Evolutionary conservation across 805 yeast species (phyloP).

Genomic region (Wickerhamomyces chambardii): DNA sequence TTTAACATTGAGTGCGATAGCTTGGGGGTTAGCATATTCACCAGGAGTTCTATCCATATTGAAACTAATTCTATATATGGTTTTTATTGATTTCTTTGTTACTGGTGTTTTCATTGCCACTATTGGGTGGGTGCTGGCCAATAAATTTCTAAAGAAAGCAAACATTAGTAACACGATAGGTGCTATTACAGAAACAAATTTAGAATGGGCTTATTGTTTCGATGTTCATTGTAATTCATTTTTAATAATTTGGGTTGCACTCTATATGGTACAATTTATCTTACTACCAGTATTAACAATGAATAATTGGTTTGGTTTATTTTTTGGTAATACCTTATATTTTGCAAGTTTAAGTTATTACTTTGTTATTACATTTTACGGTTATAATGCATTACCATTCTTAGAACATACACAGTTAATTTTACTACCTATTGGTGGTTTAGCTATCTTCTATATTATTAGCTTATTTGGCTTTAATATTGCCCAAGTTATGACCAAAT

Average conservation of each 20-base stretch:
- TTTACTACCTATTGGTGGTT: conserved; percentile 53
- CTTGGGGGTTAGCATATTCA: conserved; percentile 84
- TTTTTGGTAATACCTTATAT: conserved; percentile 75
- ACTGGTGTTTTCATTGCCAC: conserved; percentile 67
- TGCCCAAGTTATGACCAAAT: conserved; percentile 52
- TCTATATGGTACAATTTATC: conserved; percentile 69
- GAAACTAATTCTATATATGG: conserved; percentile 72
- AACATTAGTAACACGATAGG: conserved; percentile 17
- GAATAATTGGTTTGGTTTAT: conserved; percentile 55
- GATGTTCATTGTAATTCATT: conserved; percentile 93
- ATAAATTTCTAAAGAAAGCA: conserved; percentile 45
- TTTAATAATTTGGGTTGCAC: conserved; percentile 64
- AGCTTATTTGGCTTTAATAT: conserved; percentile 65
- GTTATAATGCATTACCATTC: conserved; percentile 73
- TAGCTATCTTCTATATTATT: conserved; percentile 48
- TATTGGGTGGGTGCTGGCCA: conserved; percentile 62
- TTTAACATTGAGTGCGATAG: conserved; percentile 66
- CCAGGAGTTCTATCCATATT: conserved; percentile 53
- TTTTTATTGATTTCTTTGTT: conserved; percentile 69
- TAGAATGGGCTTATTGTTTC: conserved; percentile 94
- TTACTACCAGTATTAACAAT: conserved; percentile 62
- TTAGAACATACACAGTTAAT: conserved; percentile 54
- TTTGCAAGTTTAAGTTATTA: conserved; percentile 69
- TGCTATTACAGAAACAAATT: conserved; percentile 25
- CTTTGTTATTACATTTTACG: conserved; percentile 74